phyloP scores from a whole-genome alignment of 1,284 basidiomycete species.

The Vanrija pseudolonga region DNA sequence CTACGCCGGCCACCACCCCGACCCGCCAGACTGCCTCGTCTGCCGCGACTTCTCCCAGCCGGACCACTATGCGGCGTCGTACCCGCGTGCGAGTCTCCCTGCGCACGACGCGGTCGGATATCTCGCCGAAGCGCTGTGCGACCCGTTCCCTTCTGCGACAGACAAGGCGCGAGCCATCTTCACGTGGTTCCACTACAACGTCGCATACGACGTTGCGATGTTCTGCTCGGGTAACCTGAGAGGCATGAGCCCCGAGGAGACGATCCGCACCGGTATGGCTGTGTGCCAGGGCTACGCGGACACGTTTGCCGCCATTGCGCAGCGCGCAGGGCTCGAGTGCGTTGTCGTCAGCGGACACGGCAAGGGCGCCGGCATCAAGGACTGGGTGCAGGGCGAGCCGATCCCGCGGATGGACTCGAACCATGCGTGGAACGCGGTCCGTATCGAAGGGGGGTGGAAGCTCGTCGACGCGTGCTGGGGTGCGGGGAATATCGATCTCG shows the following conservation, averaged over 20 bases:
- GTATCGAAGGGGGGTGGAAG: constrained; percentile 15
- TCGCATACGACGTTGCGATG: constrained; percentile 11
- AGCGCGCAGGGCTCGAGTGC: constrained; percentile 5
- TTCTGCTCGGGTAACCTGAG: constrained; percentile 4
- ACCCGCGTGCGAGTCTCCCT: constrained; percentile 2
- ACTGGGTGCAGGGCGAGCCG: neutral
- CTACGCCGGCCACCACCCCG: neutral
- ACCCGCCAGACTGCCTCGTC: neutral
- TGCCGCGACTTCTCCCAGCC: constrained; percentile 14
- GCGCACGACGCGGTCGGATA: constrained; percentile 1
- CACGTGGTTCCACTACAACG: constrained; percentile 19
- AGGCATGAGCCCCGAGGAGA: constrained; percentile 2
- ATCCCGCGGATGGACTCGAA: neutral
- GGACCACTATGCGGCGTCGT: constrained; percentile 7
- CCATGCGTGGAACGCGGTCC: constrained; percentile 17
- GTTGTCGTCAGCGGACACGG: constrained; percentile 4
- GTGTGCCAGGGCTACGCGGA: constrained; percentile 15
- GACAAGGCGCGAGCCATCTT: constrained; percentile 19
- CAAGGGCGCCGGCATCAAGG: constrained; percentile 9
- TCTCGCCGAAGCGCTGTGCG: constrained; percentile 9
- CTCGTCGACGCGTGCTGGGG: constrained; percentile 19
- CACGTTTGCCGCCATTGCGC: constrained; percentile 4
- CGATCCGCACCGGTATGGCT: constrained; percentile 5
- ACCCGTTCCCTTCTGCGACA: constrained; percentile 1
- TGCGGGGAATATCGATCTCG: constrained; percentile 3